These are phyloP conservation scores for Alternaria burnsii DNA, from an alignment of 2,329 filamentous ascomycete species.

Conservation along the genomic window DNA sequence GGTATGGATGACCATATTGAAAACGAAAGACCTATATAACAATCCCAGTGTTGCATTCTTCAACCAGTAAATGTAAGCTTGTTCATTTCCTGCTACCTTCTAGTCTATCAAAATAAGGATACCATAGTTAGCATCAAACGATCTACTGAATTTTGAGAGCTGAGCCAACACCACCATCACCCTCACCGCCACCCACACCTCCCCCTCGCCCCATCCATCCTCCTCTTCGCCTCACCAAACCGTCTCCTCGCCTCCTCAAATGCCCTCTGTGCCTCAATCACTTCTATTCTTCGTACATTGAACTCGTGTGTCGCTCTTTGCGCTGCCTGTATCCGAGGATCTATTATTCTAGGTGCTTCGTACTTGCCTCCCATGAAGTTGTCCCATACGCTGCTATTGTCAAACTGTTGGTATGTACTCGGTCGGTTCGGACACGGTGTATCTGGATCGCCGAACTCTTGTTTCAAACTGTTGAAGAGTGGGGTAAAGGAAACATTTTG, in stretches of 20 bases:
- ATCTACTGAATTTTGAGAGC: background rate
- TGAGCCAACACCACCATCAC: background rate
- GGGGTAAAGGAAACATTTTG: background rate
- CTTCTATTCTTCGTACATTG: constrained; percentile 11
- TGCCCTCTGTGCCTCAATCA: constrained; percentile 4
- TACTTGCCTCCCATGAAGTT: background rate
- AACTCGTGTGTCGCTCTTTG: constrained; percentile 17
- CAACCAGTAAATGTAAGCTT: too few species aligned
- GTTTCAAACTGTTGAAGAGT: background rate
- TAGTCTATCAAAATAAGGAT: too few species aligned
- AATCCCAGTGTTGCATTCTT: too few species aligned
- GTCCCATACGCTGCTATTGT: background rate
- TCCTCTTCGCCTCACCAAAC: constrained; percentile 12
- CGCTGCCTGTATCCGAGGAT: constrained; percentile 7
- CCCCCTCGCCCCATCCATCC: constrained; percentile 9
- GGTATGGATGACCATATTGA: too few species aligned
- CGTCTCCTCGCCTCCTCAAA: constrained; percentile 6
- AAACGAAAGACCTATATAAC: too few species aligned
- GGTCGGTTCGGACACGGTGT: background rate
- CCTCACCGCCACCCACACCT: background rate
- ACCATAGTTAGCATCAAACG: background rate
- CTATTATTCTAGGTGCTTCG: background rate
- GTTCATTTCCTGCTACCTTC: too few species aligned
- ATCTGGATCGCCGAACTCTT: background rate
- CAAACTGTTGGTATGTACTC: background rate